Base-by-base conservation (phyloP, 2,329 filamentous ascomycete genomes). In the Fusarium praegraminearum region DNA sequence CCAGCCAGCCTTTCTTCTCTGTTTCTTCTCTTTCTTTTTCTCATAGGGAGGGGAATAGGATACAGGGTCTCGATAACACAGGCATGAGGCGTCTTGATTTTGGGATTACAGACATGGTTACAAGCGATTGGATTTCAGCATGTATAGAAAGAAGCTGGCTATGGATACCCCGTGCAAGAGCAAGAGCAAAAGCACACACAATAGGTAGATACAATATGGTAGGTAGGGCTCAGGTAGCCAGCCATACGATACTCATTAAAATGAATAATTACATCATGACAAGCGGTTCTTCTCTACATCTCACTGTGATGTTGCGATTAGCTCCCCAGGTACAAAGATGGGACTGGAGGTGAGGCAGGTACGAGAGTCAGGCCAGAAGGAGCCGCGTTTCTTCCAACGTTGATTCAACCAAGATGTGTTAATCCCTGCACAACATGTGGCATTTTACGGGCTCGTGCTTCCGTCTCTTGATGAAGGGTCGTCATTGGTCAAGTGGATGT, bases 381-480 rank as follows among this genome's bases (percentile, higher is more conserved):
- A 76, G 73, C 73, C 71, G 71, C 71, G 62, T 70, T 41, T 65
- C 49, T 36, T 36, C 16, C 49, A 50, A 46, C 55, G 47, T 54
- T 50, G 20, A 47, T 60, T 58, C 36, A 13, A 32, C 30, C 32
- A 40, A 38, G 20, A 32, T 18, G n/a, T n/a, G 36, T 20, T 49
- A 55, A 77, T 73, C 76, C 76, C 70, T 77, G 76, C 67, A 65
- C 65, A 64, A 76, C 76, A 77, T 77, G 76, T 77, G 76, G 75
- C 70, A 66, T 65, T 50, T 33, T 22, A 38, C 33, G 57, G 62
- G 57, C 55, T 69, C 57, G 73, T 75, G 75, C 75, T 72, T 65
- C 33, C n/a, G 26, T 11, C 40, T 26, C 35, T 30, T 16, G 16
- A 10, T 40, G 1, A 7, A 16, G 15, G 24, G 18, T 12, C 20